Evolutionary conservation across 306 rosid species (phyloP).

Genomic region (Begonia peltatifolia): DNA sequence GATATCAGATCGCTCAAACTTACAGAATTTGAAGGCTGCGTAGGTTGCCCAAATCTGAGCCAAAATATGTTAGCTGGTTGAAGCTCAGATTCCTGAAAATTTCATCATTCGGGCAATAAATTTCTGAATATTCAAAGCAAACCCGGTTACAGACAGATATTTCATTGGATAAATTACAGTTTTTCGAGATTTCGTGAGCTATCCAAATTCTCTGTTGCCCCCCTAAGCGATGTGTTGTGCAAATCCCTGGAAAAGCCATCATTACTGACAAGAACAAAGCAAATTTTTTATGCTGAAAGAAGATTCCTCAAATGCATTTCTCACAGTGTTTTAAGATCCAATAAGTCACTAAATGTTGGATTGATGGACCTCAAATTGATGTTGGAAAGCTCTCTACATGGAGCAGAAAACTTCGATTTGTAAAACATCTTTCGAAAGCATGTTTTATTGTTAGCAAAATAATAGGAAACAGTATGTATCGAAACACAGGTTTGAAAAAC

Average conservation of each 20-base stretch:
- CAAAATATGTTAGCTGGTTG: conserved; percentile 61
- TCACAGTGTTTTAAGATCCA: conserved; percentile 82
- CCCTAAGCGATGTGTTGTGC: conserved; percentile 73
- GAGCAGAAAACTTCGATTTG: not conserved
- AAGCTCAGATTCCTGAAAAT: conserved; percentile 81
- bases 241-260: conserved; percentile 43
- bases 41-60: conserved; percentile 52
- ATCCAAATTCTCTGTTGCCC: conserved; percentile 66
- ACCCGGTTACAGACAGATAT: not conserved
- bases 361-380: conserved; percentile 67
- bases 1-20: conserved; percentile 13
- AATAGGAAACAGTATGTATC: no score
- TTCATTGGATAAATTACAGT: conserved; percentile 36
- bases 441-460: no score
- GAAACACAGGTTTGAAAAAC: conserved; percentile 1
- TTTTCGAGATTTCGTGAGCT: conserved; percentile 65
- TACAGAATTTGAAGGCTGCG: conserved; percentile 63
- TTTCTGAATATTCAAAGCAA: not conserved
- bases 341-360: conserved; percentile 77
- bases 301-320: no score
- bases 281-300: not conserved
- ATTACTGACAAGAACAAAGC: not conserved
- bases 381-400: conserved; percentile 53
- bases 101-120: conserved; percentile 6
- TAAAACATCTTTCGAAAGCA: no score